Base-by-base conservation (phyloP, 805 yeast genomes). In the Candida xyloterini region DNA sequence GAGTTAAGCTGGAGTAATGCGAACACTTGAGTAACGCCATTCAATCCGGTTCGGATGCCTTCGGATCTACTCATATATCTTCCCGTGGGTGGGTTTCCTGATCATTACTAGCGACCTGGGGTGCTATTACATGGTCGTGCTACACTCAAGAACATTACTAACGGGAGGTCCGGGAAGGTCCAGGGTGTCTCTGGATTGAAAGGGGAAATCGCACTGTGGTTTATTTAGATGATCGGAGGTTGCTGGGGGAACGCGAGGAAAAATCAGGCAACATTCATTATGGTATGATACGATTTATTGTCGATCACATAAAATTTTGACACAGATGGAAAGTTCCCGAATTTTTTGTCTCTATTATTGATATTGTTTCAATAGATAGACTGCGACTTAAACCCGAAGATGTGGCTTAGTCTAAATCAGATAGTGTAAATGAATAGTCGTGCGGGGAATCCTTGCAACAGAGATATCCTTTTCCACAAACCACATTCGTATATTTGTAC, bases 281-380 rank as follows among this genome's bases (percentile, higher is more conserved):
- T 18, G 20, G 6, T 18, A 18, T 6, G 25, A 23, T 9, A 14
- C 10, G 6, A n/a, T 7, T 10, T 29, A n/a, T 15, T 10, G 21
- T 5, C 22, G 31, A 10, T 10, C 15, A 18, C 3, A 9, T n/a
- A 11, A 4, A 5, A 9, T 8, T 33, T 39, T 33, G 38, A 33
- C 42, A 39, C 30, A 23, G 28, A 15, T 43, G 21, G 46, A 43
- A 43, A 20, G 38, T 43, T 43, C 46, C 43, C 40, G 46, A 43
- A 32, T 2, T 31, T 35, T 35, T 32, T 28, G 20, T 18, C 6
- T 18, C 20, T 18, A 18, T 5, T 18, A 18, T 5, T 18, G 20
- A 18, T 18, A 18, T 4, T 5, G 20, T 6, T 18, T 18, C 20
- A 18, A 18, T 18, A 18, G 20, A 18, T 18, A 18, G 20, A 36